Base-by-base conservation (phyloP, 2,329 filamentous ascomycete species). In the Trichothecium sympodiale region DNA sequence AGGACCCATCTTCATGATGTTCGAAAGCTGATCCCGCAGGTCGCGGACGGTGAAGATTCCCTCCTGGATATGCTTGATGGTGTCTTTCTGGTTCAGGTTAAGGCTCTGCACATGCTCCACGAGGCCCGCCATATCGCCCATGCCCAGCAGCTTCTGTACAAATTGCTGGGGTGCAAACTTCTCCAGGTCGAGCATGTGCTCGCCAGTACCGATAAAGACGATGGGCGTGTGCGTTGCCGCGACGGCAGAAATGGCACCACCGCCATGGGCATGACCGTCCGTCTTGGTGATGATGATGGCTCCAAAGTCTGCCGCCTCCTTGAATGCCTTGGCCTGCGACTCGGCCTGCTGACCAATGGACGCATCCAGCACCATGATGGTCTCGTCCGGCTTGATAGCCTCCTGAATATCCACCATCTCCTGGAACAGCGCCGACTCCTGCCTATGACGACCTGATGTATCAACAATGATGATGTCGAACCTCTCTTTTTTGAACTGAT, bases 1-100 rank as follows among this genome's bases (percentile, higher is more conserved):
- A 0, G 91, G 91, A 0, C 91, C 91, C 91, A 98, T 96, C 65
- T 98, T 98, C 87, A 96, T 95, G 53, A 98, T 95, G 52, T 96
- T 96, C 39, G 82, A 83, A 10, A 98, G 77, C 55, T 98, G 93
- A 55, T 98, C 91, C 15, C 91, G 78, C 46, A 98, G 71, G 56
- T 98, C 91, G 37, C 91, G 82, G 25, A 98, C 74, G 0, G 91
- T 94, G 60, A 96, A 98, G 43, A 95, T 88, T 38, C 91, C 91
- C 52, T 95, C 89, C 6, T 86, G 83, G 46, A 98, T 93, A 64
- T 98, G 89, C 67, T 98, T 98, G 71, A 98, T 95, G 4, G 91
- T 96, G 51, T 96, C 89, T 61, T 98, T 96, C 47, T 95, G 91
- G 59, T 96, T 88, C 34, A 95, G 74, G 56, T 94, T 95, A 35